Conservation (phyloP, 805 yeast genomes). For the Wilhelminamyces savonicus region DNA sequence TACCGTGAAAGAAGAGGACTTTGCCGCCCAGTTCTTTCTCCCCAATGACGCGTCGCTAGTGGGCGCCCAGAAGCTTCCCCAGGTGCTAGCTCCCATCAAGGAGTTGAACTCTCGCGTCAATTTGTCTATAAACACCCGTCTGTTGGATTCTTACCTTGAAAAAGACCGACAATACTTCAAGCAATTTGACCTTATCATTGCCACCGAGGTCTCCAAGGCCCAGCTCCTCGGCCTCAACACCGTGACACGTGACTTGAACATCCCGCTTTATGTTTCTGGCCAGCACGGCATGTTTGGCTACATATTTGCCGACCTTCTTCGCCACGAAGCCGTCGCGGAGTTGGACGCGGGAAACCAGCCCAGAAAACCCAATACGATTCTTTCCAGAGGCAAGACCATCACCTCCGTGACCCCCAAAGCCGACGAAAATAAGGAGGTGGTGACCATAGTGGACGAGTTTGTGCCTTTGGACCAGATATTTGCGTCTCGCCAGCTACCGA, state of each 20-base stretch:
- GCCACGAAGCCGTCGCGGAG: slow-evolving; percentile 51
- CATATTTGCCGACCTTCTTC: slow-evolving; percentile 70
- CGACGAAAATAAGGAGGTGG: slow-evolving; percentile 37
- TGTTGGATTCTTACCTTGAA: slow-evolving; percentile 12
- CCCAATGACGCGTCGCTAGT: slow-evolving; percentile 44
- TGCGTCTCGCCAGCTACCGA: slow-evolving; percentile 28
- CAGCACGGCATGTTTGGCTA: slow-evolving; percentile 80
- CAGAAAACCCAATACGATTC: slow-evolving; percentile 37
- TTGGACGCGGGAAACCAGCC: slow-evolving; percentile 41
- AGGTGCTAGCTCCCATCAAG: slow-evolving; percentile 49
- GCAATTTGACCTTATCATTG: slow-evolving; percentile 65
- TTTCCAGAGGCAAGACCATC: slow-evolving; percentile 41
- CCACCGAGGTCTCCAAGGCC: slow-evolving; percentile 51
- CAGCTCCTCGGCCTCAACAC: slow-evolving; percentile 46
- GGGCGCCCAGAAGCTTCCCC: slow-evolving; percentile 51
- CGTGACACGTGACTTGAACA: slow-evolving; percentile 46
- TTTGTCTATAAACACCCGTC: slow-evolving; percentile 36
- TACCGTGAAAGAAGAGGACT: slow-evolving; percentile 51
- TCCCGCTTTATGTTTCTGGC: slow-evolving; percentile 65
- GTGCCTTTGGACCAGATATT: slow-evolving; percentile 30
- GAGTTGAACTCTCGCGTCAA: slow-evolving; percentile 79
- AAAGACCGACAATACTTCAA: slow-evolving; percentile 33
- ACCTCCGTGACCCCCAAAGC: slow-evolving; percentile 21
- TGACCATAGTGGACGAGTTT: slow-evolving; percentile 33
- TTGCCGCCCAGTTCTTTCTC: slow-evolving; percentile 71